Percentiles rank a stretch among this genome's conserved stretches.
These are phyloP conservation scores for Aureobasidium sp. DNA, from an alignment of 2,329 filamentous ascomycete species.

Conservation along the genomic window DNA sequence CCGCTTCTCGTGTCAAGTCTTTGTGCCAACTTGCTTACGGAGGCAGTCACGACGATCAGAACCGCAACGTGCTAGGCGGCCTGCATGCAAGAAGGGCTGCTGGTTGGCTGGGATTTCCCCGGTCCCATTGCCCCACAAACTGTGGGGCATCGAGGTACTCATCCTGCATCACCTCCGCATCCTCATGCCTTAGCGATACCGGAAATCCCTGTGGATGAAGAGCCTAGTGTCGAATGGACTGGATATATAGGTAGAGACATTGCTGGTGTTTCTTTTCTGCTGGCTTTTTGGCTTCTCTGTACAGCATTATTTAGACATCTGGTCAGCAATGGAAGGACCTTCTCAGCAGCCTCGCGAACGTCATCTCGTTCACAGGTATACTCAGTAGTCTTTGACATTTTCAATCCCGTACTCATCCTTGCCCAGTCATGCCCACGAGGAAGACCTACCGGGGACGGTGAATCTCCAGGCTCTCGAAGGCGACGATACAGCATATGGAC, in stretches of 20 bases:
- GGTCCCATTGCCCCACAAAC: background rate
- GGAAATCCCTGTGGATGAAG: background rate
- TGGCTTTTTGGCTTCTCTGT: background rate
- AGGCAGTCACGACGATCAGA: background rate
- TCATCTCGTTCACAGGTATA: conserved; percentile 11
- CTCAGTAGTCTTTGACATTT: background rate
- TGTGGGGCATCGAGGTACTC: background rate
- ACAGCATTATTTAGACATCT: background rate
- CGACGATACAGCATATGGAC: conserved; percentile 51
- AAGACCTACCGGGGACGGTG: conserved; percentile 48
- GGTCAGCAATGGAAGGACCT: background rate
- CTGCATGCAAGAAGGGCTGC: background rate
- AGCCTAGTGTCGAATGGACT: background rate
- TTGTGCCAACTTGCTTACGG: background rate
- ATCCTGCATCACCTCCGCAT: conserved; percentile 6
- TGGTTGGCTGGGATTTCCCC: conserved; percentile 4
- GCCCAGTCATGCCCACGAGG: conserved; percentile 46
- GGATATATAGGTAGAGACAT: background rate
- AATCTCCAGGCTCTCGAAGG: conserved; percentile 46
- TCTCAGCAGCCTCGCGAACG: background rate
- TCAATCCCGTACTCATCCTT: background rate
- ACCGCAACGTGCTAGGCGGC: background rate
- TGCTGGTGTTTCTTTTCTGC: background rate
- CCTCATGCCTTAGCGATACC: background rate
- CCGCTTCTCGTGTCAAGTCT: background rate